Base-by-base conservation (phyloP, 805 yeast species). In the Spathaspora arborariae region DNA sequence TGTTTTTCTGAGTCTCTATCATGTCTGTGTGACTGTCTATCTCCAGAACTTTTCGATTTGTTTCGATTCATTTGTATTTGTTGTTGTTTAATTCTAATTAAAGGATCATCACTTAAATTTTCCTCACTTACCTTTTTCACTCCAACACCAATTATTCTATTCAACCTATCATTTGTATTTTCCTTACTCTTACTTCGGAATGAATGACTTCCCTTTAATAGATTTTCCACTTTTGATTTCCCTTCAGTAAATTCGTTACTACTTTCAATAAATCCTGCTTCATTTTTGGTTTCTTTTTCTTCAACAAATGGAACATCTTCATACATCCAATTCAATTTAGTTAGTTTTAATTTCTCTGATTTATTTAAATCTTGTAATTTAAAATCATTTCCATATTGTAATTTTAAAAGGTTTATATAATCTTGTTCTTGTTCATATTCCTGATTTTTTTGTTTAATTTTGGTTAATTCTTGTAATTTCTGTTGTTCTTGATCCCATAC, bases 281-380 rank as follows among this genome's bases (percentile, higher is more conserved):
- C 68, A n/a, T 66, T 64, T 27, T 58, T 62, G 7, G 51, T 58
- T 5, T 56, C 53, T 4, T 55, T 58, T 5, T 52, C 53, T 20
- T 44, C 44, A 5, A 59, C 50, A 3, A 59, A 56, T 2, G 80
- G 71, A 13, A 74, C 77, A 19, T 75, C 80, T 11, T 84, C 78
- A 59, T 91, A 91, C 96, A 92, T 92, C 97, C 97, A 91, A 39
- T 80, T 85, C 19, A 89, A 70, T 43, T 84, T 78, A 45, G 75
- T 68, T 21, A 72, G 49, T 50, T 67, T 66, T 24, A 70, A 50
- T 67, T 45, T 64, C 58, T 48, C 72, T 46, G 51, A 60, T 56
- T 54, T 60, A 53, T 54, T 78, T 68, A 50, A 60, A 2, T 49
- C 45, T 15, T 45, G 44, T 21, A 38, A 21, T 11, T 56, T 66